A percentile compares a stretch with the other conserved stretches of the same genome.
phyloP scores from a whole-genome alignment of 148 eudicot species.

The Vaccinium corymbosum region DNA sequence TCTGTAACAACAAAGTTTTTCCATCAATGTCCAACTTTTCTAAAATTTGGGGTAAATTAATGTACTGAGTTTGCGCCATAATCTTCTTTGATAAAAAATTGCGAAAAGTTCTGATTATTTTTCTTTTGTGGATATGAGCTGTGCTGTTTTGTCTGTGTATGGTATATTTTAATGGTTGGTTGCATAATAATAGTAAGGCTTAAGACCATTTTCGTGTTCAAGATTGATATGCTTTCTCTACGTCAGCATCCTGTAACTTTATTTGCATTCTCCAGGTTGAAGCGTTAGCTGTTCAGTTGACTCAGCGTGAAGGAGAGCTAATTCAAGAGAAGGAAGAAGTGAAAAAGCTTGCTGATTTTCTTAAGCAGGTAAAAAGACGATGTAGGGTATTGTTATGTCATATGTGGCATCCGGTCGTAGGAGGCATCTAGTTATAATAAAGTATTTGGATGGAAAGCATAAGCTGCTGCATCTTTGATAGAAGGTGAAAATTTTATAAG shows the following conservation, averaged over 20 bases:
- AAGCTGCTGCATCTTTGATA: background rate
- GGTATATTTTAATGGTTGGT: background rate
- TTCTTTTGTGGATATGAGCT: background rate
- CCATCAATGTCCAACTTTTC: background rate
- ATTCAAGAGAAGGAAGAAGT: constrained; percentile 97
- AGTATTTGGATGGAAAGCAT: background rate
- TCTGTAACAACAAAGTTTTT: background rate
- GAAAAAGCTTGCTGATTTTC: constrained; percentile 79
- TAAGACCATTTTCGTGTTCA: background rate
- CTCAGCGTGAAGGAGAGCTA: constrained; percentile 93
- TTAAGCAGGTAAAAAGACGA: constrained; percentile 66
- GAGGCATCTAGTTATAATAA: background rate
- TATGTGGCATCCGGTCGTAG: background rate
- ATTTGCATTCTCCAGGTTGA: constrained; percentile 59
- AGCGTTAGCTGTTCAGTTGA: constrained; percentile 92
- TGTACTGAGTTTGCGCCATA: background rate
- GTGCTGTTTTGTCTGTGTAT: background rate
- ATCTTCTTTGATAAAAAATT: background rate
- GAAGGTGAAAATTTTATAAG: background rate
- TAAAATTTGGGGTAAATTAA: background rate
- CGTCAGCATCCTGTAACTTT: background rate
- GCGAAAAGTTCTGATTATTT: background rate
- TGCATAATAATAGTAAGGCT: background rate
- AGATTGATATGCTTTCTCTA: background rate
- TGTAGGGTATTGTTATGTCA: background rate